Percentiles rank a stretch among this genome's conserved stretches.
Evolutionary conservation across 2,329 filamentous ascomycete species (phyloP).

Genomic region (Colletotrichum shisoi): DNA sequence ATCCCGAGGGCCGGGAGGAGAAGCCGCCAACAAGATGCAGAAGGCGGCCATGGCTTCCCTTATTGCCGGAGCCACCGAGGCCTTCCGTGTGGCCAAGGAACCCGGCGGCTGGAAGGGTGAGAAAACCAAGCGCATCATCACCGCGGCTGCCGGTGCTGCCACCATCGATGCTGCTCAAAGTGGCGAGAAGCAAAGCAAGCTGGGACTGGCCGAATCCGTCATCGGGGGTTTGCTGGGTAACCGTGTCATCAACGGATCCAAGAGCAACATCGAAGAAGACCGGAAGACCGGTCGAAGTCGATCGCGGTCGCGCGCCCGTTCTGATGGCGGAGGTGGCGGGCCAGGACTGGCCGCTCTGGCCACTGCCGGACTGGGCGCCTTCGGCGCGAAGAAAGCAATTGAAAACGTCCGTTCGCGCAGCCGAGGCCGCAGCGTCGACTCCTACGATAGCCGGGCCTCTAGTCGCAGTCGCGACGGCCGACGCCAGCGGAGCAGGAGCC

Average conservation of each 20-base stretch:
- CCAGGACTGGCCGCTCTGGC: conserved; percentile 68
- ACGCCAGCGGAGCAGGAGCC: conserved; percentile 62
- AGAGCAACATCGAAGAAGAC: conserved; percentile 70
- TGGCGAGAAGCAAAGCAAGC: conserved; percentile 76
- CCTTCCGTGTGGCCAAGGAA: conserved; percentile 88
- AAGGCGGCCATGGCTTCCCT: conserved; percentile 92
- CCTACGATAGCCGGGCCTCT: conserved; percentile 52
- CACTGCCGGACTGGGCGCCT: conserved; percentile 67
- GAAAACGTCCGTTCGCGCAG: conserved; percentile 63
- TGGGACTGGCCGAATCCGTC: conserved; percentile 84
- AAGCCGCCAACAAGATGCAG: conserved; percentile 68
- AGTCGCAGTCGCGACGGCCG: conserved; percentile 28
- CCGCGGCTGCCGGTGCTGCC: conserved; percentile 84
- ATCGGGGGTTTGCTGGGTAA: conserved; percentile 88
- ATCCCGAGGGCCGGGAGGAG: conserved; percentile 58
- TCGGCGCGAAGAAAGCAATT: conserved; percentile 68
- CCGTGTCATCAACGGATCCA: conserved; percentile 82
- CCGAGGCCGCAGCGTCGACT: conserved; percentile 59
- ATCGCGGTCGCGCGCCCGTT: conserved; percentile 72
- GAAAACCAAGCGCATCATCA: conserved; percentile 90
- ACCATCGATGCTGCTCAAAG: conserved; percentile 82
- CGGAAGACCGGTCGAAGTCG: conserved; percentile 68
- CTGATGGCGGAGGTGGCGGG: conserved; percentile 55
- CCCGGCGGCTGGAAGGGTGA: conserved; percentile 89
- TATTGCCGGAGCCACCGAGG: conserved; percentile 88